phyloP scores from a whole-genome alignment of 371 early-diverging fungal genomes.

The Dinochytrium kinnereticum region DNA sequence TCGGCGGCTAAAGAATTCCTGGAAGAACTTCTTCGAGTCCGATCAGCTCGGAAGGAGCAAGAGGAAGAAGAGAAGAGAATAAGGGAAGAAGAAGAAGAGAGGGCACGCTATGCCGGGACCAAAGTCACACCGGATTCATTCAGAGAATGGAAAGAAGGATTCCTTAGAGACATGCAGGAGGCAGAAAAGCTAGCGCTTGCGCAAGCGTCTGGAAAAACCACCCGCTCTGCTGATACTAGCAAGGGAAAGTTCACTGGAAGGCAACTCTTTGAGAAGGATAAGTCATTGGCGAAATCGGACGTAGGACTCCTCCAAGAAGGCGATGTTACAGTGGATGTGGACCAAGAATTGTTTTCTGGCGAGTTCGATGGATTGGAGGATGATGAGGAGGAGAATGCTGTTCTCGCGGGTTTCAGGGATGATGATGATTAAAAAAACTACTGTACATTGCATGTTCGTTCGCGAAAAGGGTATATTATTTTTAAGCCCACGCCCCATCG shows the following conservation, averaged over 20 bases:
- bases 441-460: too few species aligned
- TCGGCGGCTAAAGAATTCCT: slow-evolving; percentile 76
- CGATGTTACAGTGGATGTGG: slow-evolving; percentile 76
- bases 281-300: slow-evolving; percentile 83
- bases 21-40: slow-evolving; percentile 64
- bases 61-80: slow-evolving; percentile 64
- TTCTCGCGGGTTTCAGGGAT: slow-evolving; percentile 39
- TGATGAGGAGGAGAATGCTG: slow-evolving; percentile 64
- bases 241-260: slow-evolving; percentile 64
- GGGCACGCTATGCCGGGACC: slow-evolving; percentile 81
- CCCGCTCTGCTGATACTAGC: slow-evolving; percentile 13
- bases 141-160: slow-evolving; percentile 75
- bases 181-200: slow-evolving; percentile 52
- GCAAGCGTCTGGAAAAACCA: slow-evolving; percentile 41
- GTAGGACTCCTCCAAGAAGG: slow-evolving; percentile 70
- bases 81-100: slow-evolving; percentile 80
- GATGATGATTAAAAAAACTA: slow-evolving; percentile 42
- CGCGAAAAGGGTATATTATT: too few species aligned
- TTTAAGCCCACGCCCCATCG: not conserved
- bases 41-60: slow-evolving; percentile 58
- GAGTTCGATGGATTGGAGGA: slow-evolving; percentile 61
- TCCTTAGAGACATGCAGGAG: slow-evolving; percentile 74
- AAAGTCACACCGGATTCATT: slow-evolving; percentile 82
- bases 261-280: slow-evolving; percentile 90
- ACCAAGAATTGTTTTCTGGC: slow-evolving; percentile 69